Percentiles rank a stretch among this genome's conserved stretches.
Conservation (phyloP, 345 rosid species). For the Microthlaspi erraticum region DNA sequence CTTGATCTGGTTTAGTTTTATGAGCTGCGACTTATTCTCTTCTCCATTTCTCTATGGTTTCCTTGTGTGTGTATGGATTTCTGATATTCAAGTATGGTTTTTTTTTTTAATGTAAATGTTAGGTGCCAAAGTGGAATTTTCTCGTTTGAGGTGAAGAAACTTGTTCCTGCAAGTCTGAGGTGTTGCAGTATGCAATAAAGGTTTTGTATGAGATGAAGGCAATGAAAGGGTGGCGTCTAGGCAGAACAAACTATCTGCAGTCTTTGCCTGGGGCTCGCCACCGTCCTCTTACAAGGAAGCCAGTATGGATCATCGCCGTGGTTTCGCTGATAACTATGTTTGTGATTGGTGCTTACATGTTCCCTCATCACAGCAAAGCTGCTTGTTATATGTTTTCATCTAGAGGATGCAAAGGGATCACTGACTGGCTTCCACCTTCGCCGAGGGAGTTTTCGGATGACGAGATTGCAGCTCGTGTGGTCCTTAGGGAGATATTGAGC, state of each 20-base stretch:
- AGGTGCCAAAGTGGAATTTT: constrained; percentile 26
- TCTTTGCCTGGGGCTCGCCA: constrained; percentile 71
- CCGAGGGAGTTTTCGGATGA: constrained; percentile 73
- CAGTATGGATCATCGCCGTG: constrained; percentile 78
- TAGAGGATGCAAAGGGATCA: constrained; percentile 76
- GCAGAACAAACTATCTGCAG: constrained; percentile 60
- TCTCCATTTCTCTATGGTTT: constrained; percentile 15
- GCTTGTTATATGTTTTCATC: constrained; percentile 86
- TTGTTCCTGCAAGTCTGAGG: constrained; percentile 18
- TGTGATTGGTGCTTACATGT: constrained; percentile 76
- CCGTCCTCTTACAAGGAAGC: constrained; percentile 73
- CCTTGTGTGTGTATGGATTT: background rate
- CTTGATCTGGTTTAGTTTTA: constrained; percentile 21
- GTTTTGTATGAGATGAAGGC: constrained; percentile 41
- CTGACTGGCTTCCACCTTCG: constrained; percentile 97
- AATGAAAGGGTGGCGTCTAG: constrained; percentile 43
- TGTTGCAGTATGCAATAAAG: constrained; percentile 37
- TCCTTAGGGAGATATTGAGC: constrained; percentile 71
- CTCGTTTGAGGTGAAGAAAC: constrained; percentile 17
- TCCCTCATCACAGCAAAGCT: constrained; percentile 70
- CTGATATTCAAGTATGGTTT: constrained; percentile 17
- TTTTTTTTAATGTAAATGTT: background rate
- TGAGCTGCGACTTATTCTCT: constrained; percentile 7
- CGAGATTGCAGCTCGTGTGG: constrained; percentile 76
- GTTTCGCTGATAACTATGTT: constrained; percentile 76